A percentile compares a stretch with the other conserved stretches of the same genome.
Evolutionary conservation across 495 filamentous ascomycete species (phyloP).

Genomic region (Astrothelium subdiscretum): DNA sequence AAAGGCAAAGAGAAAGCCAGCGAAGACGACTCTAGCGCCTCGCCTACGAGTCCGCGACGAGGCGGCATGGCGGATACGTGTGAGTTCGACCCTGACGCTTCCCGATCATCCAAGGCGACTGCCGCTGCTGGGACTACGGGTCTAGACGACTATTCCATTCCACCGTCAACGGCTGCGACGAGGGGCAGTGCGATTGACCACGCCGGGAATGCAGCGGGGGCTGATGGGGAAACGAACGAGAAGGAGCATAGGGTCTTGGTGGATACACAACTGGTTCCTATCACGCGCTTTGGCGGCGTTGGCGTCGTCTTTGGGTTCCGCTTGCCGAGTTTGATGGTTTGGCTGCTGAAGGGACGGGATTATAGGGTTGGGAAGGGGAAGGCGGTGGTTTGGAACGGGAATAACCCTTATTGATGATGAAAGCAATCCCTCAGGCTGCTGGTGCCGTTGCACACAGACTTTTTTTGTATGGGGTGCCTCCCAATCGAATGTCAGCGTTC

Average conservation of each 20-base stretch:
- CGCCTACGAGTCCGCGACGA: not conserved
- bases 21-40: not conserved
- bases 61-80: not conserved
- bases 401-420: slow-evolving; percentile 12
- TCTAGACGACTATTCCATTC: not conserved
- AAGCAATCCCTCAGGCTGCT: too few species aligned
- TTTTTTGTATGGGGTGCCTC: too few species aligned
- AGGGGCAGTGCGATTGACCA: not conserved
- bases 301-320: slow-evolving; percentile 8
- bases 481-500: too few species aligned
- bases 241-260: not conserved
- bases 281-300: slow-evolving; percentile 16
- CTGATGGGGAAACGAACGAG: slow-evolving; percentile 8
- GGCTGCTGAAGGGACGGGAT: slow-evolving; percentile 16
- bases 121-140: not conserved
- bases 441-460: too few species aligned
- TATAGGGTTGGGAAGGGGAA: slow-evolving; percentile 13
- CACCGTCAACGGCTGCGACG: not conserved
- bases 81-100: not conserved
- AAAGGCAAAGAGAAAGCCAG: not conserved
- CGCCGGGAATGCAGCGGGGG: not conserved
- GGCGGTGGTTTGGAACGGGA: slow-evolving; percentile 11
- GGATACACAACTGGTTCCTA: slow-evolving; percentile 16
- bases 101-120: not conserved
- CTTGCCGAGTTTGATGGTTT: slow-evolving; percentile 15